phyloP scores from a whole-genome alignment of 75 land plant genomes.

The Picea glauca region DNA sequence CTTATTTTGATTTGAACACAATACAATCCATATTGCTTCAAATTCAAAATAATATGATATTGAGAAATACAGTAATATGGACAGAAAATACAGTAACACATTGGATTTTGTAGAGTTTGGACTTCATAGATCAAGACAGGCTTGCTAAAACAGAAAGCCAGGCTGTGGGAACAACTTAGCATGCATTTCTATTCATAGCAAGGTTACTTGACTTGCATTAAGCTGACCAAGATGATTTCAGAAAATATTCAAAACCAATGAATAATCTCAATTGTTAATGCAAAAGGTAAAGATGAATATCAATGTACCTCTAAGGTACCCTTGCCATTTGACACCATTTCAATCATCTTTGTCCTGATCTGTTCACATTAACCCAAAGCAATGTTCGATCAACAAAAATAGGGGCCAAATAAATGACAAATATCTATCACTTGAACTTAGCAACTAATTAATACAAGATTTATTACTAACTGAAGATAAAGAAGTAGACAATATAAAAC shows the following conservation, averaged over 20 bases:
- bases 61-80: not conserved
- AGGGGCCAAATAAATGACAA: not conserved
- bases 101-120: not conserved
- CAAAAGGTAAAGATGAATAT: not conserved
- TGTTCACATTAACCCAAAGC: conserved; percentile 18
- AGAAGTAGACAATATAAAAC: too few species aligned
- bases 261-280: not conserved
- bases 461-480: too few species aligned
- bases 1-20: not conserved
- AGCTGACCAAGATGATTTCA: not conserved
- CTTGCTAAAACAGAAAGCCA: conserved; percentile 5
- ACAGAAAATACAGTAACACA: not conserved
- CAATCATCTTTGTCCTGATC: conserved; percentile 82
- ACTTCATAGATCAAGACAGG: not conserved
- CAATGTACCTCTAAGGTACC: conserved; percentile 84
- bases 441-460: too few species aligned
- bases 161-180: not conserved
- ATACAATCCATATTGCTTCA: not conserved
- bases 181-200: not conserved
- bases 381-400: not conserved
- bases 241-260: too few species aligned
- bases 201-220: not conserved
- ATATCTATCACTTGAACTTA: not conserved
- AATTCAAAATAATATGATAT: not conserved
- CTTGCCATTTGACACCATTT: conserved; percentile 77